A percentile compares a stretch with the other conserved stretches of the same genome.
These are phyloP conservation scores for Tricholoma terreum DNA, from an alignment of 768 basidiomycete species.

Conservation along the genomic window DNA sequence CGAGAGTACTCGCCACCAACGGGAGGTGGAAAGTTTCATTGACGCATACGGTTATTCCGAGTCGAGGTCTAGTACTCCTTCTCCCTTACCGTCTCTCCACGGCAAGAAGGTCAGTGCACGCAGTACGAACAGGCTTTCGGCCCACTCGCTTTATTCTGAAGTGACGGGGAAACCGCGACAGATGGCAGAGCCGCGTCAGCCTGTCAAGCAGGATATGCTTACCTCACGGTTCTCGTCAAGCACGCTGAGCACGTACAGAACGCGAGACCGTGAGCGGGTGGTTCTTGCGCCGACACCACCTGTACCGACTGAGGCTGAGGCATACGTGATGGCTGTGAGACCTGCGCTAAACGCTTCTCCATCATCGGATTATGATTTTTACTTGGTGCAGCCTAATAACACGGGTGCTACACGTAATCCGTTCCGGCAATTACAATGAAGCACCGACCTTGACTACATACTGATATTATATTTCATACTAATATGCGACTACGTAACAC, in stretches of 20 bases:
- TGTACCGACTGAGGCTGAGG: slow-evolving; percentile 55
- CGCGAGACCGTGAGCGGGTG: slow-evolving; percentile 11
- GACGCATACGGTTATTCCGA: slow-evolving; percentile 48
- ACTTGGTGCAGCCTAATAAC: slow-evolving; percentile 39
- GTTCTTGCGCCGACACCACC: slow-evolving; percentile 15
- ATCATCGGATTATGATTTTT: slow-evolving; percentile 30
- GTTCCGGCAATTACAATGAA: slow-evolving; percentile 50
- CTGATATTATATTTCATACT: neutral
- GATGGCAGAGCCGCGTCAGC: slow-evolving; percentile 72
- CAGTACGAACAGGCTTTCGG: slow-evolving; percentile 33
- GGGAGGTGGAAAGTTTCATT: slow-evolving; percentile 50
- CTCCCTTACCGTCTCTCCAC: slow-evolving; percentile 38
- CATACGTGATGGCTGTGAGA: slow-evolving; percentile 50
- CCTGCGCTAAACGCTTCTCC: slow-evolving; percentile 27
- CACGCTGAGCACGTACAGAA: slow-evolving; percentile 32
- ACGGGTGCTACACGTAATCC: slow-evolving; percentile 54
- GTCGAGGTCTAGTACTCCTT: slow-evolving; percentile 39
- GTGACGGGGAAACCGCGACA: slow-evolving; percentile 59
- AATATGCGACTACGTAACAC: neutral
- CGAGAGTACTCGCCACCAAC: slow-evolving; percentile 48
- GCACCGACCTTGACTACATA: too few relatives aligned
- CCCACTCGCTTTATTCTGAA: slow-evolving; percentile 64
- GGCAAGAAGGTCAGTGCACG: slow-evolving; percentile 12
- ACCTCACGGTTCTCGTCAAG: slow-evolving; percentile 49
- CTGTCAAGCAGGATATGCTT: slow-evolving; percentile 47